Evolutionary conservation across 768 basidiomycete genomes (phyloP).

Genomic region (Naganishia vaughanmartiniae): DNA sequence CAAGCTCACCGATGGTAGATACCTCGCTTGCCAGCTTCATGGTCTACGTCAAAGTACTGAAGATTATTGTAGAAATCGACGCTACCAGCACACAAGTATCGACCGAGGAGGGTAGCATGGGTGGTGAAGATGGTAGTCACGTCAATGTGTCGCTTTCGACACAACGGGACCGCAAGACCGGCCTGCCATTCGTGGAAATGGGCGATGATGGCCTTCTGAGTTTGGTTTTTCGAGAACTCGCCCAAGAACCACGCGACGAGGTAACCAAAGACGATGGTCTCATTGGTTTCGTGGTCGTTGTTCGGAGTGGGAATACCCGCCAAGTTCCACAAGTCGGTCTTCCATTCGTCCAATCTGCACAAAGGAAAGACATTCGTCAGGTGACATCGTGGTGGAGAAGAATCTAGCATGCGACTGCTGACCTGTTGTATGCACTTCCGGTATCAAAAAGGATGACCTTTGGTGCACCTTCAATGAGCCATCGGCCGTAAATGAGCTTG

Average conservation of each 20-base stretch:
- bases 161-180: constrained; percentile 83
- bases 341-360: constrained; percentile 85
- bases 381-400: not conserved
- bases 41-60: constrained; percentile 98
- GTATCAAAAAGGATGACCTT: constrained; percentile 95
- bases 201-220: constrained; percentile 80
- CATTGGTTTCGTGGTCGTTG: constrained; percentile 96
- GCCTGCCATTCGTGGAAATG: constrained; percentile 99
- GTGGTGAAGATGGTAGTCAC: constrained; percentile 98
- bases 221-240: constrained; percentile 67
- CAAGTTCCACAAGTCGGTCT: constrained; percentile 94
- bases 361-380: not conserved
- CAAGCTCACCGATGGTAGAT: constrained; percentile 76
- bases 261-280: constrained; percentile 95
- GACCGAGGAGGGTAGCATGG: constrained; percentile 94
- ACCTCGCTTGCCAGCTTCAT: constrained; percentile 97
- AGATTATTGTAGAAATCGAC: constrained; percentile 99
- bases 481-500: constrained; percentile 90
- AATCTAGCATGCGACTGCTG: constrained; percentile 22
- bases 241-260: constrained; percentile 99
- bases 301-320: constrained; percentile 97
- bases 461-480: constrained; percentile 97
- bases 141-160: constrained; percentile 94
- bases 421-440: constrained; percentile 72
- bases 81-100: constrained; percentile 95